phyloP scores from a whole-genome alignment of 2,329 filamentous ascomycete species.

The Fusarium sp. region DNA sequence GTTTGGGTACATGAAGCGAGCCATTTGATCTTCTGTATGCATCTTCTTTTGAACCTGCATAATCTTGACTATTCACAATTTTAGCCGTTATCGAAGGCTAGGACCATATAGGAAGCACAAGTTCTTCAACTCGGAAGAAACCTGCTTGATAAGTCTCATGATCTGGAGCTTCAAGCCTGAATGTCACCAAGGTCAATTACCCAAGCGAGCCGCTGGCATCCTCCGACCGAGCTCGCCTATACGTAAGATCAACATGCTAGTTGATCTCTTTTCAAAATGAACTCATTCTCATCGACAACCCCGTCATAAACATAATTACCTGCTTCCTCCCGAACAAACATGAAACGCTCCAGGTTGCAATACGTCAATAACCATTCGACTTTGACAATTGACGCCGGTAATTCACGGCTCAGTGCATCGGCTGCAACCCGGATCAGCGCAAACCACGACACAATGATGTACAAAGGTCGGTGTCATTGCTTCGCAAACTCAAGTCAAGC shows the following conservation, averaged over 20 bases:
- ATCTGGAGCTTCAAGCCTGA: neutral
- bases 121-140: neutral
- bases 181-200: neutral
- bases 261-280: neutral
- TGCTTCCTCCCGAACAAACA: neutral
- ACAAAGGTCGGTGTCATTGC: neutral
- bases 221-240: neutral
- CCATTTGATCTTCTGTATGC: neutral
- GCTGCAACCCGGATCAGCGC: conserved; percentile 12
- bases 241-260: neutral
- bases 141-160: neutral
- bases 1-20: neutral
- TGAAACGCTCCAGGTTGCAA: conserved; percentile 11
- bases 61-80: too few relatives aligned
- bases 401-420: conserved; percentile 32
- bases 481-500: neutral
- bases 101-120: too few relatives aligned
- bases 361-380: neutral
- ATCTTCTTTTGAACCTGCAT: neutral
- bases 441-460: conserved; percentile 19
- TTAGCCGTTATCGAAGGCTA: neutral
- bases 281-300: neutral
- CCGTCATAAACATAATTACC: neutral
- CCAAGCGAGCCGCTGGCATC: neutral
- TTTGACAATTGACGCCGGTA: conserved; percentile 10